Evolutionary conservation across 192 early-diverging fungal genomes (phyloP).

Genomic region (Umbelopsis vinacea): DNA sequence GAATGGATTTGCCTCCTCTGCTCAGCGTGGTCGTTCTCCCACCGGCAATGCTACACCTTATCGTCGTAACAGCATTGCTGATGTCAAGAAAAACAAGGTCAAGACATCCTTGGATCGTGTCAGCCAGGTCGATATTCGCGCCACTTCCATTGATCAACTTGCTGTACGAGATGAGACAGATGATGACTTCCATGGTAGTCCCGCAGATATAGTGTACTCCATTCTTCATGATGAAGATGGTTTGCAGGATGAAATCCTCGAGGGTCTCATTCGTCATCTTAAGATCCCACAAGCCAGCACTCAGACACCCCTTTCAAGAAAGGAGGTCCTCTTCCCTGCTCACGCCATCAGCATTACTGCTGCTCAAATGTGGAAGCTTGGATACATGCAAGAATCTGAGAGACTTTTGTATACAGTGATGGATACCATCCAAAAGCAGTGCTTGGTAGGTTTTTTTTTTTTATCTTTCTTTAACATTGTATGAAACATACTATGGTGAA

Average conservation of each 20-base stretch:
- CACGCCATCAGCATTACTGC: conserved; percentile 87
- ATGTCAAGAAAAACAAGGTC: conserved; percentile 17
- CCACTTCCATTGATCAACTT: conserved; percentile 16
- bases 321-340: conserved; percentile 95
- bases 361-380: conserved; percentile 86
- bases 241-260: conserved; percentile 81
- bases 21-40: not conserved
- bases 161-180: not conserved
- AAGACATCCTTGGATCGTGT: conserved; percentile 16
- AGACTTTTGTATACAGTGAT: conserved; percentile 87
- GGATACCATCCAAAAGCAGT: conserved; percentile 76
- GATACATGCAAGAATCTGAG: conserved; percentile 82
- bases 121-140: conserved; percentile 5
- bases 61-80: conserved; percentile 3
- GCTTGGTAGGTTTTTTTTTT: conserved; percentile 47
- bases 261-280: conserved; percentile 86
- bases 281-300: conserved; percentile 87
- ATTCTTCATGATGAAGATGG: conserved; percentile 67
- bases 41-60: conserved; percentile 10
- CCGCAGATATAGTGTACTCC: conserved; percentile 37
- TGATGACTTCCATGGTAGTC: conserved; percentile 30
- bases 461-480: no score
- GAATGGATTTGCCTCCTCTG: conserved; percentile 29
- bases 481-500: no score
- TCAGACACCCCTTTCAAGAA: conserved; percentile 73